Base-by-base conservation (phyloP, 2,329 filamentous ascomycete genomes). In the Dothideomycetes sp. region DNA sequence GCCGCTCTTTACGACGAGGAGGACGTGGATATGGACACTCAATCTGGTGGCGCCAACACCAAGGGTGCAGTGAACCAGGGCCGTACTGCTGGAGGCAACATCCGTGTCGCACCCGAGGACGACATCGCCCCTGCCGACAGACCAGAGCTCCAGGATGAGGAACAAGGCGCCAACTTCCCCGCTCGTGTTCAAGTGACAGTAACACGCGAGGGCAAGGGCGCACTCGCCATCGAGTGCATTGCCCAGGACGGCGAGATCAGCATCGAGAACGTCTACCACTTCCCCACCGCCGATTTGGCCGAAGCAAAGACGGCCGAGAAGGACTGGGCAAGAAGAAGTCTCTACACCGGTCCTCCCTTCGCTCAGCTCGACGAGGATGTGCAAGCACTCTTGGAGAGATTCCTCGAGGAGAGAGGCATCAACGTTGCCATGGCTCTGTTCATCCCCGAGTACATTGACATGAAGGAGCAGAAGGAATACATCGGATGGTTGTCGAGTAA, bases 381-480 rank as follows among this genome's bases (percentile, higher is more conserved):
- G 31, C 89, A 96, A 71, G 74, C 86, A 40, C 74, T 94, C 53
- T 73, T 96, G 61, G 89, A 96, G 74, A 78, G 82, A 53, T 98
- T 89, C 69, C 76, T 98, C 49, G 87, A 94, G 64, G 91, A 95
- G 74, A 78, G 91, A 53, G 91, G 89, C 49, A 78, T 98, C 65
- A 86, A 89, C 57, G 80, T 82, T 53, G 76, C 81, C 45, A 75
- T 98, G 54, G 89, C 88, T 40, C 69, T 88, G 51, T 95, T 96
- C 64, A 81, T 94, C 31, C 86, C 88, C 25, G 88, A 96, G 63
- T 98, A 94, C 69, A 88, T 96, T 58, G 87, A 96, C 61, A 78
- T 84, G 67, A 98, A 98, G 80, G 91, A 98, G 77, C 89, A 96
- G 77, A 83, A 80, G 68, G 91, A 98, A 74, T 98, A 98, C 65